Percentiles rank a stretch among this genome's conserved stretches.
phyloP scores from a whole-genome alignment of 257 asterid species.

The Solanum etuberosum region DNA sequence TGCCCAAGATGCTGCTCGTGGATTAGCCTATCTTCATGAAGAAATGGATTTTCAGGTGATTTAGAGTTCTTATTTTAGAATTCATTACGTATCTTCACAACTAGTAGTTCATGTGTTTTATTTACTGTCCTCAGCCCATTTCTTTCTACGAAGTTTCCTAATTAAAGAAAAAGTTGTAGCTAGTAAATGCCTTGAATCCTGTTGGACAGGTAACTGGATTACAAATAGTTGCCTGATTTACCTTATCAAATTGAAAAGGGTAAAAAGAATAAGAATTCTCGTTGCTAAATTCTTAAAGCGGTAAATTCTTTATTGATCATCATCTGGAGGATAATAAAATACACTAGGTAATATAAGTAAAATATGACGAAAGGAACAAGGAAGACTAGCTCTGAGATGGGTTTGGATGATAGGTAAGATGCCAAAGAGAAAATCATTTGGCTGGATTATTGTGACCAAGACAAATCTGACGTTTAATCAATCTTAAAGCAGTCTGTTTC shows the following conservation, averaged over 20 bases:
- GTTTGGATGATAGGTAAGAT: background rate
- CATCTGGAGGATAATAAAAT: background rate
- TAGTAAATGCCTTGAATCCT: background rate
- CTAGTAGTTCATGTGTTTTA: background rate
- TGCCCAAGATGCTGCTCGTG: constrained; percentile 92
- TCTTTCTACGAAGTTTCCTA: background rate
- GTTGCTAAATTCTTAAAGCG: background rate
- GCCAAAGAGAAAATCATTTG: background rate
- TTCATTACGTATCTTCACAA: background rate
- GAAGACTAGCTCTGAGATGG: background rate
- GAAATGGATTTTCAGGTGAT: constrained; percentile 96
- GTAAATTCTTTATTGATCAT: background rate
- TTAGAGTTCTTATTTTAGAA: background rate
- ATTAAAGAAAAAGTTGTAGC: background rate
- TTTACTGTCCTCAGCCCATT: background rate
- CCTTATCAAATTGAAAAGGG: too few species aligned
- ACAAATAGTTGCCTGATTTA: too few species aligned
- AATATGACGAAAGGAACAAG: background rate
- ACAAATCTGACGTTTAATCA: background rate
- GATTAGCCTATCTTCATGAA: constrained; percentile 88
- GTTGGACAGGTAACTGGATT: too few species aligned
- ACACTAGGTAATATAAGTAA: background rate
- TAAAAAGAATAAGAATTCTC: background rate
- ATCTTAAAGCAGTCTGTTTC: background rate
- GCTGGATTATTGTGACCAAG: background rate